Evolutionary conservation across 352 stramenopile species (phyloP).

Genomic region (Phytophthora colocasiae): DNA sequence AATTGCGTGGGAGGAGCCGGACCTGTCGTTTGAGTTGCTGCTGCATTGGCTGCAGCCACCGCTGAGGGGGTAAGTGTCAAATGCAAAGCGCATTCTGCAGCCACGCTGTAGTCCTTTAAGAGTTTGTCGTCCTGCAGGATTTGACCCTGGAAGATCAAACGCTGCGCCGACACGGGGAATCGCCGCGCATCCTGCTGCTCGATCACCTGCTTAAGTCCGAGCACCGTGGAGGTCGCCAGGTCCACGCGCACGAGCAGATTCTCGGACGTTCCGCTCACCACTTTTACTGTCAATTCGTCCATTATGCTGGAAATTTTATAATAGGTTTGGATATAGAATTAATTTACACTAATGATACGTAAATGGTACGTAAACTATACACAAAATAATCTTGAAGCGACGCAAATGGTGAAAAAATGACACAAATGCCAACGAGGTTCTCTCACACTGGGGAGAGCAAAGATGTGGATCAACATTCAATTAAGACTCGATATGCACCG

Average conservation of each 20-base stretch:
- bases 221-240: constrained; percentile 57
- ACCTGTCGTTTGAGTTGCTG: neutral
- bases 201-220: constrained; percentile 69
- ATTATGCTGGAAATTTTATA: constrained; percentile 25
- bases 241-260: constrained; percentile 56
- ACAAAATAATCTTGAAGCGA: constrained; percentile 29
- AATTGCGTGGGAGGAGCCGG: constrained; percentile 40
- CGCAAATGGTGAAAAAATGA: constrained; percentile 1
- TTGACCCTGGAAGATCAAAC: constrained; percentile 88
- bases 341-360: constrained; percentile 1
- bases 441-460: neutral
- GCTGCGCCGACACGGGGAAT: constrained; percentile 75
- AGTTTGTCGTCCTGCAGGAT: constrained; percentile 81
- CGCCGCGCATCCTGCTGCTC: constrained; percentile 60
- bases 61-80: constrained; percentile 61
- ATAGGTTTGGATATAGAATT: neutral
- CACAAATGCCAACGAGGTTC: constrained; percentile 3
- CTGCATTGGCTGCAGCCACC: constrained; percentile 25
- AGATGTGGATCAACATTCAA: neutral
- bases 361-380: constrained; percentile 6
- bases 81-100: constrained; percentile 69
- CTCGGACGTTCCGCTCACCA: constrained; percentile 73
- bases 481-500: neutral
- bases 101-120: constrained; percentile 73
- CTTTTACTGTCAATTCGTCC: constrained; percentile 70